Base-by-base conservation (phyloP, 805 yeast species). In the Suhomyces sp. region DNA sequence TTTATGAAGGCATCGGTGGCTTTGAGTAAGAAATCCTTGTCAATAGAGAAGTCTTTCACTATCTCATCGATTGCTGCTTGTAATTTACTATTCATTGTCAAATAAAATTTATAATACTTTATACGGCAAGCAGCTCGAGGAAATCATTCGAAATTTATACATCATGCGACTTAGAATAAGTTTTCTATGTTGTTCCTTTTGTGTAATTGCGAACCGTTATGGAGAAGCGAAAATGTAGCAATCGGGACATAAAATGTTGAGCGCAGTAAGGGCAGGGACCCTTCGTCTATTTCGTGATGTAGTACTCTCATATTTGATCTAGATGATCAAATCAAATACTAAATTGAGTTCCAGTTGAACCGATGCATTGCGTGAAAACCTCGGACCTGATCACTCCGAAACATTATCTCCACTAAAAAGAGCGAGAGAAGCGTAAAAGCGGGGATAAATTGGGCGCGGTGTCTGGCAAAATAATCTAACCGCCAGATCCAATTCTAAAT, bases 1-100 rank as follows among this genome's bases (percentile, higher is more conserved):
- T 79, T 73, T 47, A 81, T 77, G 69, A 88, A 88, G 52, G 78
- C 73, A 19, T 78, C 78, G 1, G 84, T 82, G 24, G 83, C 84
- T 48, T 71, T 67, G 38, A 68, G 61, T 48, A 83, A 69, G 33
- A 71, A 71, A 9, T 76, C 79, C 51, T 72, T 68, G 35, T 74
- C 66, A 9, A 82, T 69, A 1, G 66, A 63, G 58, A 81, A 82
- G 40, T 72, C 73, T 15, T 68, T 55, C 13, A 69, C 75, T 22
- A 82, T 70, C 38, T 69, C 63, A 27, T 72, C 65, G 40, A 76
- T 61, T 7, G 73, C 72, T 13, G 48, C 38, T 47, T 55, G 50
- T 36, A 64, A 52, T 47, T 57, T 51, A 19, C 54, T 41, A 46
- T 57, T 56, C 67, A 62, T 62, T 33, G 36, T 33, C 17, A n/a